Evolutionary conservation across 2,329 filamentous ascomycete species (phyloP), one percentile per base, ranked within the genome.

Genomic region (Sporothrix sp.): DNA sequence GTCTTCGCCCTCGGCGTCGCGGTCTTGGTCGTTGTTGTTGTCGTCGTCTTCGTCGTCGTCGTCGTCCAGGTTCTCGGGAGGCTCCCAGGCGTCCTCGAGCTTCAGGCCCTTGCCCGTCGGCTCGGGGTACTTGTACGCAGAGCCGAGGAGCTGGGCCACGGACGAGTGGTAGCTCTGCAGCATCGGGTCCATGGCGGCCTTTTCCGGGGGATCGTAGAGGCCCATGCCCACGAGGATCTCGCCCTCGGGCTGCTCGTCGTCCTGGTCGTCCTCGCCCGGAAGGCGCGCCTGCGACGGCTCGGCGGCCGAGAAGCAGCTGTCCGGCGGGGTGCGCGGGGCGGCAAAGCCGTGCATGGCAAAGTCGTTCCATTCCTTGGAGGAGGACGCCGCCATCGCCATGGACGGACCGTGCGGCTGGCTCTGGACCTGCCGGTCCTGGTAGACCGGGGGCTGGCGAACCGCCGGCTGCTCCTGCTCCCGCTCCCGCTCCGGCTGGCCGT

Each of bases 171-270:
- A 73, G 66, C 76, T 72, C 65, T 79, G 68, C 50, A 77, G 62
- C 46, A 72, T 68, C 27, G 72, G 68, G 50, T 76, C 74, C 18
- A 69, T 66, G 7, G 72, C 65, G 37, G 65, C 59, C 59, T 78
- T 76, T 50, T 82, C 82, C 0, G 85, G 85, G 4, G 78, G 70
- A 59, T 88, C 86, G 64, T 93, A 93, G 0, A 93, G 75, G 1
- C 87, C 87, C 76, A 93, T 83, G 18, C 86, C 86, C n/a, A 89
- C 75, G 2, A 91, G 73, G 53, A 88, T 83, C 60, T 89, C 85
- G 33, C 80, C 83, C 13, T 76, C 70, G 23, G 72, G 63, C 25
- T 79, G 78, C 43, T 77, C 71, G 10, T 68, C 62, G 35, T 78
- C 61, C 33, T 78, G 72, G 21, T 78, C 65, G 6, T 73, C 75